These are phyloP conservation scores for Tolypocladium ovalisporum DNA, from an alignment of 2,329 filamentous ascomycete species.

Conservation along the genomic window DNA sequence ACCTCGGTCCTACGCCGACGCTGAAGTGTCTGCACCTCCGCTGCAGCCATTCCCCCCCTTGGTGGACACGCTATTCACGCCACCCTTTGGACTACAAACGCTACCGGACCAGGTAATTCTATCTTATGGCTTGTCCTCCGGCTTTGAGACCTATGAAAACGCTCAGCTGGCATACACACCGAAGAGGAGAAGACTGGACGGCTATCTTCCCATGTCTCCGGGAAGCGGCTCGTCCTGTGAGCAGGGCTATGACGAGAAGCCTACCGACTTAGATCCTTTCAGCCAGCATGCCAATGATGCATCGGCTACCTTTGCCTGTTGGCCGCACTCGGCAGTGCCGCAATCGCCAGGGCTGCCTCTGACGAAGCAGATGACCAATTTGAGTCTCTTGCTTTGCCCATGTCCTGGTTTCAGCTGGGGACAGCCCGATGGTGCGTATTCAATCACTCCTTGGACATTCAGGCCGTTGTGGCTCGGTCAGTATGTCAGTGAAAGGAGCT, in stretches of 20 bases:
- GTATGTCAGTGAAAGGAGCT: neutral
- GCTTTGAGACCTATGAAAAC: slow-evolving; percentile 17
- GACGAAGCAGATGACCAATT: slow-evolving; percentile 16
- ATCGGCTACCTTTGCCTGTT: slow-evolving; percentile 8
- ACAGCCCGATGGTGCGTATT: slow-evolving; percentile 19
- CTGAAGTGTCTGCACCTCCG: slow-evolving; percentile 11
- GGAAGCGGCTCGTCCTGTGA: slow-evolving; percentile 10
- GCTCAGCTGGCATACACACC: slow-evolving; percentile 12
- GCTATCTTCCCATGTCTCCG: slow-evolving; percentile 20
- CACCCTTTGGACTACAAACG: slow-evolving; percentile 14
- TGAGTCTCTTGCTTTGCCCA: slow-evolving; percentile 17
- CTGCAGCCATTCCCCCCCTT: slow-evolving; percentile 9
- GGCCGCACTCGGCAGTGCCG: slow-evolving; percentile 11
- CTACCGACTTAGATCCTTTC: slow-evolving; percentile 10
- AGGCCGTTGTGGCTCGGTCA: neutral
- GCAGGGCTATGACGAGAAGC: slow-evolving; percentile 21
- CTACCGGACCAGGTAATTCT: slow-evolving; percentile 16
- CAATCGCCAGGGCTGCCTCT: slow-evolving; percentile 14
- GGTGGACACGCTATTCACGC: slow-evolving; percentile 12
- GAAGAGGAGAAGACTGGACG: slow-evolving; percentile 20
- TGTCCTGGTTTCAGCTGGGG: slow-evolving; percentile 18
- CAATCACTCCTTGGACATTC: neutral
- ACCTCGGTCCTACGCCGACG: slow-evolving; percentile 13
- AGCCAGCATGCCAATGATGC: slow-evolving; percentile 9
- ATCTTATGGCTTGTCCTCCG: slow-evolving; percentile 20